Conservation (phyloP, 768 basidiomycete species). For the Serendipita indica region DNA sequence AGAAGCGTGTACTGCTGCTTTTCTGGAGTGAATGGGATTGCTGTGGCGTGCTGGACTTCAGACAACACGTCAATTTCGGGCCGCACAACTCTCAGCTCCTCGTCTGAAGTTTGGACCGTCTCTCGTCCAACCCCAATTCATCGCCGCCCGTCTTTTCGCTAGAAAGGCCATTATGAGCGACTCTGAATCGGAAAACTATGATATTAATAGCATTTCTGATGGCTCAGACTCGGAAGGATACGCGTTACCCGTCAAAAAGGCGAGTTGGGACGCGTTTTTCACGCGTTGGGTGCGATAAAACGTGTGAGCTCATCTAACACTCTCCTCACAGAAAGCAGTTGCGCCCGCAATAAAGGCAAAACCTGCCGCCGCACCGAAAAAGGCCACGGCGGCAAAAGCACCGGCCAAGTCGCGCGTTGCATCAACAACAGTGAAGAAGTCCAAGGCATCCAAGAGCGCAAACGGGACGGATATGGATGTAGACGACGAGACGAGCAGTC, state of each 20-base stretch:
- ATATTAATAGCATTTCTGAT: constrained; percentile 35
- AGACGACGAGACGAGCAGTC: constrained; percentile 26
- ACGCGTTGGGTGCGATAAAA: constrained; percentile 30
- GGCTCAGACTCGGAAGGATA: constrained; percentile 55
- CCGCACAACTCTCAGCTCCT: too few species aligned
- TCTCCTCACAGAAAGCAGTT: constrained; percentile 15
- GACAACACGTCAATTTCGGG: too few species aligned
- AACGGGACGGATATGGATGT: constrained; percentile 36
- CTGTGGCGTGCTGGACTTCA: too few species aligned
- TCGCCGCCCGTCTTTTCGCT: background rate
- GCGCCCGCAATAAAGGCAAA: constrained; percentile 14
- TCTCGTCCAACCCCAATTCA: too few species aligned
- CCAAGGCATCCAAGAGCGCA: constrained; percentile 38
- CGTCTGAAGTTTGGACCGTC: too few species aligned
- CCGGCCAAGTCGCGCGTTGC: constrained; percentile 24
- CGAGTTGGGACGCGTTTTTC: background rate
- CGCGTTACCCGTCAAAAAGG: constrained; percentile 32
- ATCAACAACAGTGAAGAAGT: constrained; percentile 41
- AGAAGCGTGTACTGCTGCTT: too few species aligned
- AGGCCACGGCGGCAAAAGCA: constrained; percentile 22
- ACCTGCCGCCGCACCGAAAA: constrained; percentile 17
- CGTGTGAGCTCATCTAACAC: constrained; percentile 18
- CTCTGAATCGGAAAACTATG: constrained; percentile 56
- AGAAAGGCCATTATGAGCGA: constrained; percentile 42
- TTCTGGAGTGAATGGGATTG: too few species aligned